A percentile compares a stretch with the other conserved stretches of the same genome.
These are phyloP conservation scores for Pseudogymnoascus destructans DNA, from an alignment of 2,329 filamentous ascomycete species.

Conservation along the genomic window DNA sequence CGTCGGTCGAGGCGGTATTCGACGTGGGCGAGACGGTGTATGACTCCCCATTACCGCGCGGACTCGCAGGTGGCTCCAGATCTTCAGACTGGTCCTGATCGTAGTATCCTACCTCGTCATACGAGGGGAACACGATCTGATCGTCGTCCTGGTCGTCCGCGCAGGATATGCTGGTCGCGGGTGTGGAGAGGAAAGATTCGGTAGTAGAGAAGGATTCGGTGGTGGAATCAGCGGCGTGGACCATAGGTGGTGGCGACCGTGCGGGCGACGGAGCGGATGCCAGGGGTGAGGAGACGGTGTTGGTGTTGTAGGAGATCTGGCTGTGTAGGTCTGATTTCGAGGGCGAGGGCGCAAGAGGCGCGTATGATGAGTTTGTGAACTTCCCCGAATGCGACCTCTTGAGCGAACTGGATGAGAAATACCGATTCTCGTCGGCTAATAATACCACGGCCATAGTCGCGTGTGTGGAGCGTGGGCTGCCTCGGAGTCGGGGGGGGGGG, in stretches of 20 bases:
- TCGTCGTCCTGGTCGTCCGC: constrained; percentile 89
- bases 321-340: constrained; percentile 29
- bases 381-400: constrained; percentile 49
- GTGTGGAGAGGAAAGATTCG: constrained; percentile 48
- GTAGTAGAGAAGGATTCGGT: constrained; percentile 22
- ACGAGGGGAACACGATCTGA: constrained; percentile 41
- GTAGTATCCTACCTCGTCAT: constrained; percentile 28
- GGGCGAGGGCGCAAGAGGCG: constrained; percentile 34
- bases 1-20: constrained; percentile 44
- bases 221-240: constrained; percentile 38
- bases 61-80: constrained; percentile 38
- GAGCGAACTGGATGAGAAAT: constrained; percentile 41
- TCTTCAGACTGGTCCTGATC: constrained; percentile 28
- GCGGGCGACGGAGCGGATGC: constrained; percentile 34
- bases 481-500: neutral
- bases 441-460: constrained; percentile 25
- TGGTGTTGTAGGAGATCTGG: constrained; percentile 19
- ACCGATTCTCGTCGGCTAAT: constrained; percentile 40
- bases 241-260: constrained; percentile 42
- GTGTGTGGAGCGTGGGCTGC: neutral
- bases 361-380: constrained; percentile 38
- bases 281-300: constrained; percentile 18
- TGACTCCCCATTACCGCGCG: constrained; percentile 49
- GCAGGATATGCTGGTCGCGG: constrained; percentile 50
- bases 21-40: constrained; percentile 45